Evolutionary conservation across 2,329 filamentous ascomycete species (phyloP).

Genomic region (Endocalyx cinctus): DNA sequence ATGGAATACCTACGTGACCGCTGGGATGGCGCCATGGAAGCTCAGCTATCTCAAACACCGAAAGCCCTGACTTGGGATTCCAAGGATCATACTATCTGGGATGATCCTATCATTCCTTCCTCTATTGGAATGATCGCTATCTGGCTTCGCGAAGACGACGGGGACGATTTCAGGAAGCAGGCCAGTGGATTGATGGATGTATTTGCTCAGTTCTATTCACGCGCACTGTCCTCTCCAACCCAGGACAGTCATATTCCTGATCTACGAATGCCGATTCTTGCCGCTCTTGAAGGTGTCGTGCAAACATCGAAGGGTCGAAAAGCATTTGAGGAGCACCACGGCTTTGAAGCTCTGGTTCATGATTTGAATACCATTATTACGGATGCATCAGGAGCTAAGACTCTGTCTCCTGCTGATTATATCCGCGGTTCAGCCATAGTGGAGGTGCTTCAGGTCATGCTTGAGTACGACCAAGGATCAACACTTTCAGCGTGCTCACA

Average conservation of each 20-base stretch:
- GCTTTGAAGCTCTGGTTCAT: no score
- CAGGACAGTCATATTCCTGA: conserved; percentile 33
- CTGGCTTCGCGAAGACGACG: conserved; percentile 68
- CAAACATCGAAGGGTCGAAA: conserved; percentile 42
- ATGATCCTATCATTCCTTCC: conserved; percentile 57
- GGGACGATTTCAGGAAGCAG: conserved; percentile 51
- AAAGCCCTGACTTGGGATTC: conserved; percentile 57
- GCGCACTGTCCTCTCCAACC: conserved; percentile 3
- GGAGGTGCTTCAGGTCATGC: no score
- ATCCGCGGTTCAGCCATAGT: no score
- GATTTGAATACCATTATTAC: no score
- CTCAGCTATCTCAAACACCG: conserved; percentile 35
- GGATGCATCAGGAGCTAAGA: no score
- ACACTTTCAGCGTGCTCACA: no score
- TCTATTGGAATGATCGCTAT: conserved; percentile 54
- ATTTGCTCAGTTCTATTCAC: conserved; percentile 58
- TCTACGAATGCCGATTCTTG: conserved; percentile 52
- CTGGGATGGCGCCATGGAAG: conserved; percentile 65
- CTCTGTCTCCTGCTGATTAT: no score
- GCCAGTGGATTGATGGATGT: conserved; percentile 58
- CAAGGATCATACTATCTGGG: conserved; percentile 39
- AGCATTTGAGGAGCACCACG: conserved; percentile 44
- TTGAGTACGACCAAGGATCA: no score
- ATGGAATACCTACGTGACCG: conserved; percentile 64
- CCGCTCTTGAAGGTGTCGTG: conserved; percentile 56